Evolutionary conservation across 2,329 filamentous ascomycete species (phyloP).

Genomic region (Daldinia eschscholtzii): DNA sequence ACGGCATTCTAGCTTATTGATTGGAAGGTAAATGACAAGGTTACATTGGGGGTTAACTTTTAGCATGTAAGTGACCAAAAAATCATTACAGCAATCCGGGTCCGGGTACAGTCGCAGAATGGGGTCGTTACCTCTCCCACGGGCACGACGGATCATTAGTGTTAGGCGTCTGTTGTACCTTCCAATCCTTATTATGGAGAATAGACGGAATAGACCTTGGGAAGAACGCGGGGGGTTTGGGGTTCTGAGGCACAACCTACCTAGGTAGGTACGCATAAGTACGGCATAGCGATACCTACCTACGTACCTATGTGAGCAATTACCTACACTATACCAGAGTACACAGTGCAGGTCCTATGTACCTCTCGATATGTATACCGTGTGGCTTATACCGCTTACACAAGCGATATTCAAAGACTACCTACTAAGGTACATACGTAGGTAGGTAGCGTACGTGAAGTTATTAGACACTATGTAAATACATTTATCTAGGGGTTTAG

Average conservation of each 20-base stretch:
- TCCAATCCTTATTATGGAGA: not conserved
- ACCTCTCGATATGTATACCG: not conserved
- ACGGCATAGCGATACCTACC: not conserved
- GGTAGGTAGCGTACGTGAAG: no score
- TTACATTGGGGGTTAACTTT: constrained; percentile 13
- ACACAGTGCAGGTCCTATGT: not conserved
- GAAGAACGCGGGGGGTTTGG: not conserved
- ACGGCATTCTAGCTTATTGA: not conserved
- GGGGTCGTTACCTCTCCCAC: not conserved
- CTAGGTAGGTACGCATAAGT: no score
- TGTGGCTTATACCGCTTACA: not conserved
- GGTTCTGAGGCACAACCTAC: not conserved
- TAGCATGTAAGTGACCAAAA: constrained; percentile 1
- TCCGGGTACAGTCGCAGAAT: not conserved
- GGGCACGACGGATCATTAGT: not conserved
- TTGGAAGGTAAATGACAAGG: not conserved
- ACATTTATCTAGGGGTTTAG: not conserved
- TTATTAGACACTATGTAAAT: no score
- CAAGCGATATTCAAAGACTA: not conserved
- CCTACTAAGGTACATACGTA: no score
- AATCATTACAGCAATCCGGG: not conserved
- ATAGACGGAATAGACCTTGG: not conserved
- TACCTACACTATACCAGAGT: not conserved
- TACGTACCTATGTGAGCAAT: not conserved
- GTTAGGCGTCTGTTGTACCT: not conserved